phyloP scores from a whole-genome alignment of 2,329 filamentous ascomycete species.

The Colletotrichum agaves region DNA sequence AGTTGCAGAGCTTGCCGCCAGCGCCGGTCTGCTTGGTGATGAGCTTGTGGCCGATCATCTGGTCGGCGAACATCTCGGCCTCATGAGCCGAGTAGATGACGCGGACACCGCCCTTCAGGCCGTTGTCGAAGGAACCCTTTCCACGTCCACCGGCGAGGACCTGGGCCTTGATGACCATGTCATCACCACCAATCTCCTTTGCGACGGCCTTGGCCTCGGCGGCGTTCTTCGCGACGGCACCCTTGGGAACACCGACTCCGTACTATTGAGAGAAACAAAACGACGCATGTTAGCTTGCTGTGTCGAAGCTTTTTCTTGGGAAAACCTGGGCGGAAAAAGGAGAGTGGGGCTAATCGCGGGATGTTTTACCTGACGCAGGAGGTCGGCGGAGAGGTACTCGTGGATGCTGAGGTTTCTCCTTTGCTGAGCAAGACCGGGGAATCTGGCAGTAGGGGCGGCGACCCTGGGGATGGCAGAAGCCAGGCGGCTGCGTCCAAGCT shows the following conservation, averaged over 20 bases:
- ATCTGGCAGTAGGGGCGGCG: constrained; percentile 61
- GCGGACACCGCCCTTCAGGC: constrained; percentile 97
- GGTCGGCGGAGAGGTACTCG: constrained; percentile 95
- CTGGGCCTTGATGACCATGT: constrained; percentile 99
- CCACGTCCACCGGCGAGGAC: constrained; percentile 97
- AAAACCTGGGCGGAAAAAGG: constrained; percentile 31
- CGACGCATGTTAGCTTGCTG: constrained; percentile 38
- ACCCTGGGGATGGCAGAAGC: constrained; percentile 73
- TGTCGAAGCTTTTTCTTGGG: constrained; percentile 8
- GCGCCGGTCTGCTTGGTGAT: constrained; percentile 99
- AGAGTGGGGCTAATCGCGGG: constrained; percentile 26
- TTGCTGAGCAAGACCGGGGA: constrained; percentile 76
- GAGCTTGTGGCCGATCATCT: constrained; percentile 99
- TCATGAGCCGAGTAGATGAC: constrained; percentile 98
- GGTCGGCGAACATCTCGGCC: constrained; percentile 96
- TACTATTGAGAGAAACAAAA: constrained; percentile 67
- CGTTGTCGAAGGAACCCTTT: constrained; percentile 98
- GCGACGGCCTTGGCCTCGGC: constrained; percentile 93
- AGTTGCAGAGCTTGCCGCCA: constrained; percentile 90
- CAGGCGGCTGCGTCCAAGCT: constrained; percentile 83
- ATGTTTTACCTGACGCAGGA: constrained; percentile 75
- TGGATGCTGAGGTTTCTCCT: constrained; percentile 93
- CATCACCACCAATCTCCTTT: constrained; percentile 89
- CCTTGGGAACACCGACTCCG: constrained; percentile 92
- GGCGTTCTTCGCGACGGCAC: constrained; percentile 82